A percentile compares a stretch with the other conserved stretches of the same genome.
These are phyloP conservation scores for Talaromyces trachyspermus DNA, from an alignment of 495 filamentous ascomycete species.

Conservation along the genomic window DNA sequence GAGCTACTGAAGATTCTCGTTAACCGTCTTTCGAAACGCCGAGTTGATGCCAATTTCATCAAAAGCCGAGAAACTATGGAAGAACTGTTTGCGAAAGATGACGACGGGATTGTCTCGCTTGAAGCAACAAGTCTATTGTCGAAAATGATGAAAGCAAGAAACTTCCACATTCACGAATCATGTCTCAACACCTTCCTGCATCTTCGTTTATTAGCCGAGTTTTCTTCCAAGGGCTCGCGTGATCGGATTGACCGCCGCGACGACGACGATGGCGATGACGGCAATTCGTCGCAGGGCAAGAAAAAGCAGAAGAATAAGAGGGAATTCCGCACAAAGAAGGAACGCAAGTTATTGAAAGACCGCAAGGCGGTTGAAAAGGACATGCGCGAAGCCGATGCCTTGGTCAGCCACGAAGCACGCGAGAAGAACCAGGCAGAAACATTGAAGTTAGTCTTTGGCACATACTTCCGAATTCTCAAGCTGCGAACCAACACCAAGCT, in stretches of 20 bases:
- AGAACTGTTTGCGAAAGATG: slow-evolving; percentile 74
- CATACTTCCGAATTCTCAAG: slow-evolving; percentile 92
- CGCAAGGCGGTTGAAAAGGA: slow-evolving; percentile 84
- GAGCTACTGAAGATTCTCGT: slow-evolving; percentile 84
- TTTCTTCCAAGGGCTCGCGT: slow-evolving; percentile 70
- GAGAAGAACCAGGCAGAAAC: slow-evolving; percentile 91
- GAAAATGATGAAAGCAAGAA: slow-evolving; percentile 86
- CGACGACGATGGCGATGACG: slow-evolving; percentile 24
- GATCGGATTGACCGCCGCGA: slow-evolving; percentile 57
- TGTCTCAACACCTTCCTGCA: slow-evolving; percentile 88
- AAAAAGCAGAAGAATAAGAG: slow-evolving; percentile 67
- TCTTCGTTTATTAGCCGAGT: slow-evolving; percentile 80
- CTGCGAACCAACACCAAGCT: slow-evolving; percentile 59
- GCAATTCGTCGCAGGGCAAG: slow-evolving; percentile 40
- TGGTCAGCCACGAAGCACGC: slow-evolving; percentile 82
- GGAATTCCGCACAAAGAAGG: slow-evolving; percentile 67
- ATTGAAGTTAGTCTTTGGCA: slow-evolving; percentile 88
- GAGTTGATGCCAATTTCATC: slow-evolving; percentile 60
- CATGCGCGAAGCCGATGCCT: slow-evolving; percentile 84
- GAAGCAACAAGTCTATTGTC: slow-evolving; percentile 79
- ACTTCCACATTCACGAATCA: slow-evolving; percentile 74
- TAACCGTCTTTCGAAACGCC: slow-evolving; percentile 64
- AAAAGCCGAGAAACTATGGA: slow-evolving; percentile 77
- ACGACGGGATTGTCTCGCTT: slow-evolving; percentile 78
- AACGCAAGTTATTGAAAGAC: slow-evolving; percentile 70